A percentile compares a stretch with the other conserved stretches of the same genome.
These are phyloP conservation scores for Boletus rubroflammeus DNA, from an alignment of 768 basidiomycete species.

Conservation along the genomic window DNA sequence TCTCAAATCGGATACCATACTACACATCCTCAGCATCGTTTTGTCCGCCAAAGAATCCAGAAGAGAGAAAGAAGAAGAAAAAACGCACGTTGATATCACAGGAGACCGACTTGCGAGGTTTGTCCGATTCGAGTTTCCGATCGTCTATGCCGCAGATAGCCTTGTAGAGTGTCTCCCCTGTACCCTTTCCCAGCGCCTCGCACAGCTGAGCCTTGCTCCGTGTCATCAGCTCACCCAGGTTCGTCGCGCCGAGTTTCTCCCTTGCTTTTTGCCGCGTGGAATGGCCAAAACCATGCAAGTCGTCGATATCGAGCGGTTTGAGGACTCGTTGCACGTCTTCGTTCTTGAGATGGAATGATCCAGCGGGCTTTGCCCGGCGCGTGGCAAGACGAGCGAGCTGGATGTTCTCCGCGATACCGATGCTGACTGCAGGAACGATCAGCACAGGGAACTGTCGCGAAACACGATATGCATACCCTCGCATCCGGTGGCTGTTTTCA, in stretches of 20 bases:
- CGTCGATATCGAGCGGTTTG: conserved; percentile 67
- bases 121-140: conserved; percentile 74
- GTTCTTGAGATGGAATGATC: conserved; percentile 68
- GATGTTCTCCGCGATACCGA: conserved; percentile 90
- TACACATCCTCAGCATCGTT: conserved; percentile 29
- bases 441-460: not conserved
- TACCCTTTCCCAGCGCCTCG: conserved; percentile 71
- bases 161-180: conserved; percentile 82
- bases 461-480: conserved; percentile 50
- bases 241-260: conserved; percentile 72
- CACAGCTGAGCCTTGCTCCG: conserved; percentile 65
- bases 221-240: conserved; percentile 61
- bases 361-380: conserved; percentile 86
- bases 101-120: conserved; percentile 85
- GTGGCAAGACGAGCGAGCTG: conserved; percentile 92
- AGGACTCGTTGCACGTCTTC: conserved; percentile 53
- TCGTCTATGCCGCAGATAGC: conserved; percentile 83
- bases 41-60: not conserved
- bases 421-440: conserved; percentile 59
- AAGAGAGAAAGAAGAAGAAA: too few relatives aligned
- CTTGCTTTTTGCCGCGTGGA: conserved; percentile 72
- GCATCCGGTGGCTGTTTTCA: conserved; percentile 77
- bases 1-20: conserved; percentile 95
- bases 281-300: conserved; percentile 84
- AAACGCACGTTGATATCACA: conserved; percentile 89